Base-by-base conservation (phyloP, 441 rosid genomes). In the Gossypium schwendimanii region DNA sequence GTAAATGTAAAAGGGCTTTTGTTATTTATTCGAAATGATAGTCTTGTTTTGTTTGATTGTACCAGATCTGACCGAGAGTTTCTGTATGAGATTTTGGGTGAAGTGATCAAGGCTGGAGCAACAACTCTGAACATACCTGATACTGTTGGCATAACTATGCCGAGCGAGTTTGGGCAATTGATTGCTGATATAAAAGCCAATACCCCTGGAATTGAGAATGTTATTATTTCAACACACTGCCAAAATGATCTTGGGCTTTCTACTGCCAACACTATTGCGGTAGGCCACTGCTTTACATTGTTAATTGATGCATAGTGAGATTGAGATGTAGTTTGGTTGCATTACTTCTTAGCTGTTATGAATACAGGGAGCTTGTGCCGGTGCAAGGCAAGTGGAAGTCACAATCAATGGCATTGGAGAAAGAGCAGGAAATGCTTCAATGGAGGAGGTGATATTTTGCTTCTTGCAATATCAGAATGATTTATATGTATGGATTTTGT, bases 231-330 rank as follows among this genome's bases (percentile, higher is more conserved):
- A 15, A 92, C 97, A 0, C 97, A 92, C 73, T 92, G 97, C 79
- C 97, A 94, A 79, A 94, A 92, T 68, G 98, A 94, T 86, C 97
- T 94, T 81, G 98, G 98, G 70, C 98, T 94, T 82, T 85, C 98
- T 39, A 90, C 98, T 21, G 97, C 98, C 85, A 94, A 94, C 76
- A 85, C 96, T 59, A 72, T 94, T 80, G 82, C 93, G 67, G 97
- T 94, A 87, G 75, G 88, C 44, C 36, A 3, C 50, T 69, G 52
- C 20, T 31, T 69, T 66, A 57, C 12, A 12, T 44, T 2, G 21
- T 17, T 78, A 1, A 54, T 73, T 23, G 45, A 69, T 75, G 62
- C 62, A 36, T 44, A 21, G 4, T 4, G 15, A 17, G 36, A 20
- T 23, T 54, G 24, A 8, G 23, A 28, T 6, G 28, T 76, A 31